Evolutionary conservation across 805 yeast genomes (phyloP).

Genomic region (Komagataella kurtzmanii): DNA sequence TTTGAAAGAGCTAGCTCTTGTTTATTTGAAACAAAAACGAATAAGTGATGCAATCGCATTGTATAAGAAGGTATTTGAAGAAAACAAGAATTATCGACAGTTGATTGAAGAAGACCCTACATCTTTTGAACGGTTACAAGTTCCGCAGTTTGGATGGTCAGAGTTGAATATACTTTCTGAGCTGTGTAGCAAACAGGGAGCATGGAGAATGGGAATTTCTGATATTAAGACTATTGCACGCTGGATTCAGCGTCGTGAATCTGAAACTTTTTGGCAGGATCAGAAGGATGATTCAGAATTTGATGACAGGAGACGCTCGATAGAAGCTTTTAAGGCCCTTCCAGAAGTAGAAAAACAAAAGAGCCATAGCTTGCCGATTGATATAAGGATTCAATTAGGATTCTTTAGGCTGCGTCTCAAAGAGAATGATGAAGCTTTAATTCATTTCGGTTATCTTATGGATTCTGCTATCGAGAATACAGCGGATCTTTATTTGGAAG

Average conservation of each 20-base stretch:
- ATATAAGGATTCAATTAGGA: conserved; percentile 75
- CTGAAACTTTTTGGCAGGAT: conserved; percentile 57
- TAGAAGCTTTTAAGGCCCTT: conserved; percentile 27
- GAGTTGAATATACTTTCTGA: conserved; percentile 78
- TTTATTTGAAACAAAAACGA: conserved; percentile 38
- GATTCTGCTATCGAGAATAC: conserved; percentile 41
- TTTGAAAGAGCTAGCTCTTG: conserved; percentile 46
- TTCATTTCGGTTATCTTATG: conserved; percentile 50
- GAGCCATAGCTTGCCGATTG: conserved; percentile 56
- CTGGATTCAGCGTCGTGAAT: conserved; percentile 65
- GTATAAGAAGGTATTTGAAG: conserved; percentile 50
- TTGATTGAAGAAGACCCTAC: conserved; percentile 9
- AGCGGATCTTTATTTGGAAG: conserved; percentile 61
- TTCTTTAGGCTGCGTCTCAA: conserved; percentile 53
- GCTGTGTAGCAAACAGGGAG: conserved; percentile 54
- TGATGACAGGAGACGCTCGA: conserved; percentile 52
- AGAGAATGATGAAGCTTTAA: conserved; percentile 54
- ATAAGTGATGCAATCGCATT: conserved; percentile 62
- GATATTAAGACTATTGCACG: conserved; percentile 61
- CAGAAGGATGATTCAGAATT: conserved; percentile 65
- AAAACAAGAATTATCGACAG: conserved; percentile 32
- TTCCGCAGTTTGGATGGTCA: conserved; percentile 70
- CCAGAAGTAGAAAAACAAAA: conserved; percentile 25
- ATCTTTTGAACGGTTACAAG: conserved; percentile 7
- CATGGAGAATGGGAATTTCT: conserved; percentile 50